phyloP scores from a whole-genome alignment of 495 filamentous ascomycete species.

The Glarea lozoyensis region DNA sequence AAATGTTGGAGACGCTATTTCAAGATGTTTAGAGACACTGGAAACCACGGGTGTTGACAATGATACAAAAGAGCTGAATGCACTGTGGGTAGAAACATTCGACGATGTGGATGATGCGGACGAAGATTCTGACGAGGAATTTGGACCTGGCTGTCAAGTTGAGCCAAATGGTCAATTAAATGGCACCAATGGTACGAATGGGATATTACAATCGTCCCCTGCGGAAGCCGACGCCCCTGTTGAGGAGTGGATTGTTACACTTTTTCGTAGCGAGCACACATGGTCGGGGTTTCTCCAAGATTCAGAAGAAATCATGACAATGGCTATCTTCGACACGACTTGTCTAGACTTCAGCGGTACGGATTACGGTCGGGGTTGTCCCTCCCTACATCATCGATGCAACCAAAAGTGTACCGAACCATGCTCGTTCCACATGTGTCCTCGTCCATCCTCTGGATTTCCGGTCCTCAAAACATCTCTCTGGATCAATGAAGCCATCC shows the following conservation, averaged over 20 bases:
- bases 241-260: conserved; percentile 6
- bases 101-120: neutral
- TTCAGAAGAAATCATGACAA: conserved; percentile 3
- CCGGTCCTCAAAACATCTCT: conserved; percentile 7
- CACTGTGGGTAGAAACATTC: conserved; percentile 3
- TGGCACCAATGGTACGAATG: too few relatives aligned
- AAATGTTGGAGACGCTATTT: conserved; percentile 6
- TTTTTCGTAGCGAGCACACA: conserved; percentile 10
- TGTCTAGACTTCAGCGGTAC: conserved; percentile 5
- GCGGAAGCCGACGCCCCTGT: too few relatives aligned
- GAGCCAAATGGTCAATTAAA: neutral
- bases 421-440: too few relatives aligned
- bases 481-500: conserved; percentile 6
- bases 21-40: conserved; percentile 6
- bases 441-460: neutral
- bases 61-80: conserved; percentile 3
- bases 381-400: neutral
- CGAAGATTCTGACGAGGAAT: neutral
- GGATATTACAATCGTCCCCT: too few relatives aligned
- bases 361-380: too few relatives aligned
- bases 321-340: conserved; percentile 4
- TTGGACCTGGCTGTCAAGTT: neutral
- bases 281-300: conserved; percentile 12
- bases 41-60: conserved; percentile 6
- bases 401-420: neutral